These are phyloP conservation scores for Gastrolobium villosum DNA, from an alignment of 306 rosid genomes.

Conservation along the genomic window DNA sequence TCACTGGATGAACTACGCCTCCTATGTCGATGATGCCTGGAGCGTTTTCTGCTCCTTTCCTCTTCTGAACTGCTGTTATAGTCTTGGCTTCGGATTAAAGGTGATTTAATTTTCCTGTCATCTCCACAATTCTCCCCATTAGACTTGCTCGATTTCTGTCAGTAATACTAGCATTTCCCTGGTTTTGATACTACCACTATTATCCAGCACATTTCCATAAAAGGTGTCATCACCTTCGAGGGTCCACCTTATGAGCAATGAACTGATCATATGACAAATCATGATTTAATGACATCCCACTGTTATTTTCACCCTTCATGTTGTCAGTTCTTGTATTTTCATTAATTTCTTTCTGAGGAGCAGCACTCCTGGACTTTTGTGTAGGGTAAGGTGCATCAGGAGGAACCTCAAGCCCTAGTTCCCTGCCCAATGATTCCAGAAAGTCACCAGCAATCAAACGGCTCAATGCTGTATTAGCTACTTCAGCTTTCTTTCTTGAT, in stretches of 20 bases:
- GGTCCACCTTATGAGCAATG: conserved; percentile 48
- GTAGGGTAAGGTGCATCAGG: conserved; percentile 69
- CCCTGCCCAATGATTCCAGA: conserved; percentile 95
- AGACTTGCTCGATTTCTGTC: conserved; percentile 51
- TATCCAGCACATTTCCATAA: conserved; percentile 54
- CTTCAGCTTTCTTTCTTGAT: conserved; percentile 88
- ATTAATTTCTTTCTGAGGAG: conserved; percentile 56
- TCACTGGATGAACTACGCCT: conserved; percentile 62
- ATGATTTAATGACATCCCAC: conserved; percentile 39
- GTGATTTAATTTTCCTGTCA: conserved; percentile 57
- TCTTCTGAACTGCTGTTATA: conserved; percentile 67
- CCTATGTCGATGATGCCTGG: conserved; percentile 63
- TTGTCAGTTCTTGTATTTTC: conserved; percentile 48
- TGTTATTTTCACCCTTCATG: conserved; percentile 48
- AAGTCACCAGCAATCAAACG: conserved; percentile 97
- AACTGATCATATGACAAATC: conserved; percentile 47
- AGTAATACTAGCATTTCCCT: conserved; percentile 46
- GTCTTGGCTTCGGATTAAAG: conserved; percentile 46
- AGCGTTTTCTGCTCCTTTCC: conserved; percentile 70
- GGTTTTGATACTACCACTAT: conserved; percentile 48
- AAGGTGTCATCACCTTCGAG: conserved; percentile 48
- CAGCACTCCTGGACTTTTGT: conserved; percentile 55
- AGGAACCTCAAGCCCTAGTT: conserved; percentile 94
- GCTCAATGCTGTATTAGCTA: conserved; percentile 82
- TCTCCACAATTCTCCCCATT: conserved; percentile 49